Base-by-base conservation (phyloP, 2,329 filamentous ascomycete genomes). In the Madurella mycetomatis region DNA sequence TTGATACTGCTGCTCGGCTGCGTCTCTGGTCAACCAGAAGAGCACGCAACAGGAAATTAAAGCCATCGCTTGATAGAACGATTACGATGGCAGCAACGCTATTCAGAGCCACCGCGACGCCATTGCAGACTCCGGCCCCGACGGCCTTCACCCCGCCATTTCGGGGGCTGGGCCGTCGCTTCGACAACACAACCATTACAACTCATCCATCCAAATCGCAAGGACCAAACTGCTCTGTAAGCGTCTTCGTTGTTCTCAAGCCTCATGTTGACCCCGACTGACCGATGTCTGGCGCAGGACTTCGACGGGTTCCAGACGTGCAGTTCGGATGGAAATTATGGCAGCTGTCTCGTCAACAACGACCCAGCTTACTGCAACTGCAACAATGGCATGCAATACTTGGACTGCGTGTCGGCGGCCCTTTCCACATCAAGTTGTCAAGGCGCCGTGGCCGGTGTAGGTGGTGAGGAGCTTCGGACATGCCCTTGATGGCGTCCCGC, bases 271-370 rank as follows among this genome's bases (percentile, higher is more conserved):
- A 9, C 37, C 4, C 32, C 34, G 34, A 37, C 34, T 12, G 13
- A 37, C 16, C 12, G 11, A 12, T 12, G 40, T n/a, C 41, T 4
- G 41, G 16, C 16, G 16, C 4, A 58, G 53, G 59, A 41, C 9
- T 60, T 62, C 44, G 49, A 57, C 45, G 60, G 51, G 11, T 61
- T 61, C 47, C 18, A 57, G 5, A 56, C 53, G 18, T 62, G 60
- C 48, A 62, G 59, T 39, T 49, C 50, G 1, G 42, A 19, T 1
- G 60, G 60, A 18, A 51, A 52, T 15, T 62, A 57, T 37, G 59
- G 55, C 4, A 42, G 41, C 31, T 62, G 60, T 46, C 37, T 62
- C 7, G 40, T 48, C 5, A 50, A 30, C 30, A 47, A 47, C 2
- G 44, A 49, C 15, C 47, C 50, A 7, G 39, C 39, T 4, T 44